phyloP scores from a whole-genome alignment of 1,284 basidiomycete genomes.

The Trichosporon coremiiforme region DNA sequence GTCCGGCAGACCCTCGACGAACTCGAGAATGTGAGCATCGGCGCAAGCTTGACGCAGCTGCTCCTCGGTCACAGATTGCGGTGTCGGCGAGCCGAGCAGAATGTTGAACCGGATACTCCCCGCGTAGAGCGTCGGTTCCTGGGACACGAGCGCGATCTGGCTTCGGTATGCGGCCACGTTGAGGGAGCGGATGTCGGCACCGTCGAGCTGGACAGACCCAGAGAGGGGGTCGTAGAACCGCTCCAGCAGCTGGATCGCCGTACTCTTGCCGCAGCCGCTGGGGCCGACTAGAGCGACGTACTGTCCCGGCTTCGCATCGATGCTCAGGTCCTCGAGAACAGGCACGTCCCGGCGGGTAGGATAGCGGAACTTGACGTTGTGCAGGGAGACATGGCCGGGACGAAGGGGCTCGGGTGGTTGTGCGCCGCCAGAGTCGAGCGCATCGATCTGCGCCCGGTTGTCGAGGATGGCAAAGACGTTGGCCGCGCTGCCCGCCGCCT shows the following conservation, averaged over 20 bases:
- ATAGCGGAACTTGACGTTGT: conserved; percentile 88
- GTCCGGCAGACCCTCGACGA: conserved; percentile 80
- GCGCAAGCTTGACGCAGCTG: conserved; percentile 81
- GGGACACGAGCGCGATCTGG: conserved; percentile 84
- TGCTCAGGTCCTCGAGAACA: conserved; percentile 75
- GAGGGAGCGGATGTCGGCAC: conserved; percentile 72
- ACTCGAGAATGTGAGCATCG: conserved; percentile 83
- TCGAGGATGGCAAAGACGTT: conserved; percentile 81
- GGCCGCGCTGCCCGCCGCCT: conserved; percentile 75
- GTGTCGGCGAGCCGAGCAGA: conserved; percentile 80
- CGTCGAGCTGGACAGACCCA: conserved; percentile 66
- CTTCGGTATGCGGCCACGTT: conserved; percentile 83
- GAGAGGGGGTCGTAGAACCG: conserved; percentile 61
- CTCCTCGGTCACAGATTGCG: conserved; percentile 78
- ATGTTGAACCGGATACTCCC: conserved; percentile 87
- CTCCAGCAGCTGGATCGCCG: conserved; percentile 61
- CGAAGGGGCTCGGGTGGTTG: conserved; percentile 57
- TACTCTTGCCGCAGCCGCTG: conserved; percentile 66
- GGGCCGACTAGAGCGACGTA: conserved; percentile 88
- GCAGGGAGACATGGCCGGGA: conserved; percentile 71
- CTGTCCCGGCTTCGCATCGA: conserved; percentile 82
- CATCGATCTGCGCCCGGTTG: conserved; percentile 72
- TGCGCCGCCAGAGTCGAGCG: conserved; percentile 73
- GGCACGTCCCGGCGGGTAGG: conserved; percentile 86
- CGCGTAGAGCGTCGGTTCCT: conserved; percentile 89